These are phyloP conservation scores for Suillus plorans DNA, from an alignment of 768 basidiomycete genomes.

Conservation along the genomic window DNA sequence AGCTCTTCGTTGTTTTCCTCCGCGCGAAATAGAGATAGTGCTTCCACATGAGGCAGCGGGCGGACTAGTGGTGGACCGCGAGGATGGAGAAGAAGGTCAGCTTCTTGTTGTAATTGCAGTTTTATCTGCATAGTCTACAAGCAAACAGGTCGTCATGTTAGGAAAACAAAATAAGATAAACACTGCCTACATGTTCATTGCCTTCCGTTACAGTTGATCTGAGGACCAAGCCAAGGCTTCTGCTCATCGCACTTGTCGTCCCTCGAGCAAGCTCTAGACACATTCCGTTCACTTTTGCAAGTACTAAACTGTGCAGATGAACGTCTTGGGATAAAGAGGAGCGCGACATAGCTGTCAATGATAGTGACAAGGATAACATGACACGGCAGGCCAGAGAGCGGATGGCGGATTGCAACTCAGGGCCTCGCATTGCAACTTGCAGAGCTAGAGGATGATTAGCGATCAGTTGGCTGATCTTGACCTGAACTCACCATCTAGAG, in stretches of 20 bases:
- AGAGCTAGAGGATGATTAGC: slow-evolving; percentile 41
- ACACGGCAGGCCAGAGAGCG: slow-evolving; percentile 61
- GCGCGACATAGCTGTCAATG: slow-evolving; percentile 55
- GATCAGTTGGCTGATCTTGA: background rate
- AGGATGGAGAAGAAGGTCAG: slow-evolving; percentile 75
- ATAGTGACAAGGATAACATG: slow-evolving; percentile 55
- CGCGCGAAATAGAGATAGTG: slow-evolving; percentile 55
- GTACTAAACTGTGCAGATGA: slow-evolving; percentile 45
- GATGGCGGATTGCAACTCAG: slow-evolving; percentile 49
- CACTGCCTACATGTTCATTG: slow-evolving; percentile 28
- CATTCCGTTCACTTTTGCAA: slow-evolving; percentile 45
- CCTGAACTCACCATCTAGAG: slow-evolving; percentile 56
- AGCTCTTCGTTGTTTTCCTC: slow-evolving; percentile 69
- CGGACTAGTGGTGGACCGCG: slow-evolving; percentile 76
- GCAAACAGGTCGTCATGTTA: slow-evolving; percentile 2
- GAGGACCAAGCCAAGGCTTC: slow-evolving; percentile 56
- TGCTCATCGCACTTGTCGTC: slow-evolving; percentile 58
- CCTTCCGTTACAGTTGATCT: slow-evolving; percentile 32
- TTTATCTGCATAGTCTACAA: slow-evolving; percentile 17
- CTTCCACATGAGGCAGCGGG: slow-evolving; percentile 61
- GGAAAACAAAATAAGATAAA: background rate
- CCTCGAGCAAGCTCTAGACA: slow-evolving; percentile 53
- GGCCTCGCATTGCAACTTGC: slow-evolving; percentile 45
- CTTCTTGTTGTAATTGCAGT: slow-evolving; percentile 30
- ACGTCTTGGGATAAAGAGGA: slow-evolving; percentile 54